Conservation (phyloP, 2,329 filamentous ascomycete species). For the Aspergillus transmontanensis region DNA sequence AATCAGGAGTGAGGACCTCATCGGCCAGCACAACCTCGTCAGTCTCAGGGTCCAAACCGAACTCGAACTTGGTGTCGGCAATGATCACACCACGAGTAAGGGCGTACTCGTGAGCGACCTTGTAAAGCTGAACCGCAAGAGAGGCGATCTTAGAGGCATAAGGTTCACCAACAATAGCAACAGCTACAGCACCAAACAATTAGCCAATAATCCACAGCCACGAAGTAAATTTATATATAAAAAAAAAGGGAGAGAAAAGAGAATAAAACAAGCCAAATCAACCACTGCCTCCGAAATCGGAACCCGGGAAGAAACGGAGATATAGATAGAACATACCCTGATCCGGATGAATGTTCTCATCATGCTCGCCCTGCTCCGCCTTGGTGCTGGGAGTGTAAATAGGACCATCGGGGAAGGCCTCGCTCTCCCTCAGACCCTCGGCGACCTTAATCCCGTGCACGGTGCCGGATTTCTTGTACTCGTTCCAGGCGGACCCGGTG, state of each 20-base stretch:
- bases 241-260: too few relatives aligned
- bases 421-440: slow-evolving; percentile 68
- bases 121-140: slow-evolving; percentile 67
- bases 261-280: not conserved
- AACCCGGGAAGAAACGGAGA: not conserved
- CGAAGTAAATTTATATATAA: not conserved
- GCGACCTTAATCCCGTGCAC: slow-evolving; percentile 76
- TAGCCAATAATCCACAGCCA: not conserved
- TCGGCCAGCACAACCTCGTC: slow-evolving; percentile 75
- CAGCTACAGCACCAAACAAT: slow-evolving; percentile 38
- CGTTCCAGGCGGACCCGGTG: slow-evolving; percentile 80
- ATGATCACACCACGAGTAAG: slow-evolving; percentile 70
- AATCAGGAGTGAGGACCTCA: slow-evolving; percentile 83
- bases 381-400: slow-evolving; percentile 85
- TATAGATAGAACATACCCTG: slow-evolving; percentile 50
- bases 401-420: slow-evolving; percentile 66
- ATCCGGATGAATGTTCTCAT: slow-evolving; percentile 82
- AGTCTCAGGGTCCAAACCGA: slow-evolving; percentile 66
- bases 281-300: not conserved
- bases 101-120: slow-evolving; percentile 48
- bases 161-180: slow-evolving; percentile 64
- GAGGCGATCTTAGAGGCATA: slow-evolving; percentile 68
- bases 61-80: slow-evolving; percentile 78
- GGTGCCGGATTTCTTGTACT: slow-evolving; percentile 73
- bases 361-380: slow-evolving; percentile 74